phyloP scores from a whole-genome alignment of 345 rosid species.

The Bretschneidera sinensis region DNA sequence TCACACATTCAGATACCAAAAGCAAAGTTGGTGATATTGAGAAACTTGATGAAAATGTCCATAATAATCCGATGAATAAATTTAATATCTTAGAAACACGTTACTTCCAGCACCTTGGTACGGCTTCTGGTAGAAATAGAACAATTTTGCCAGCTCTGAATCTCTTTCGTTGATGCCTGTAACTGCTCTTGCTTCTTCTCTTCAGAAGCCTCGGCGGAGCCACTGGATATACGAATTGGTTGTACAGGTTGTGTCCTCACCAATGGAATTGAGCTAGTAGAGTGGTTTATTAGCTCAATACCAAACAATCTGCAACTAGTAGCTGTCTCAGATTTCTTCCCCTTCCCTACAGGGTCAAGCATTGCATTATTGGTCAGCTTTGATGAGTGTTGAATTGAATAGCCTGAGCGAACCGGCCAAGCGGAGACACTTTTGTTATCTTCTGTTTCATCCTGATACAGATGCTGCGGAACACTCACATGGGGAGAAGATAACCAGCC shows the following conservation, averaged over 20 bases:
- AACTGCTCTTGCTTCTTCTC: slow-evolving; percentile 52
- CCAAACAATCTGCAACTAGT: slow-evolving; percentile 67
- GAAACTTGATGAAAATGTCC: background rate
- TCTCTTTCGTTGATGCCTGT: slow-evolving; percentile 51
- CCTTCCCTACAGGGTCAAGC: slow-evolving; percentile 33
- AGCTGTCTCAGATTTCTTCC: slow-evolving; percentile 45
- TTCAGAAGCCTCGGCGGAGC: slow-evolving; percentile 33
- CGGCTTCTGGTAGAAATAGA: slow-evolving; percentile 58
- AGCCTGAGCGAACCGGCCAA: slow-evolving; percentile 43
- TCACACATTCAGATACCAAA: slow-evolving; percentile 3
- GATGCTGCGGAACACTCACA: slow-evolving; percentile 39
- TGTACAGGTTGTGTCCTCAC: slow-evolving; percentile 36
- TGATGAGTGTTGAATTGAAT: slow-evolving; percentile 31
- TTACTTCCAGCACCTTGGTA: slow-evolving; percentile 49
- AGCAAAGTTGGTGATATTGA: too few species aligned
- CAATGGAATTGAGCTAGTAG: slow-evolving; percentile 18
- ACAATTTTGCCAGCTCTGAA: slow-evolving; percentile 50
- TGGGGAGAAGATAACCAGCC: slow-evolving; percentile 49
- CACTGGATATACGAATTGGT: slow-evolving; percentile 27
- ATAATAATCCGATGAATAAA: too few species aligned
- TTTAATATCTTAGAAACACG: background rate
- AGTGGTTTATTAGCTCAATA: slow-evolving; percentile 54
- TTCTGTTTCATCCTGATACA: slow-evolving; percentile 42
- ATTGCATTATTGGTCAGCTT: slow-evolving; percentile 33
- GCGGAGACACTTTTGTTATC: slow-evolving; percentile 52